Evolutionary conservation across 1,284 basidiomycete species (phyloP).

Genomic region (Leccinum ponderosum): DNA sequence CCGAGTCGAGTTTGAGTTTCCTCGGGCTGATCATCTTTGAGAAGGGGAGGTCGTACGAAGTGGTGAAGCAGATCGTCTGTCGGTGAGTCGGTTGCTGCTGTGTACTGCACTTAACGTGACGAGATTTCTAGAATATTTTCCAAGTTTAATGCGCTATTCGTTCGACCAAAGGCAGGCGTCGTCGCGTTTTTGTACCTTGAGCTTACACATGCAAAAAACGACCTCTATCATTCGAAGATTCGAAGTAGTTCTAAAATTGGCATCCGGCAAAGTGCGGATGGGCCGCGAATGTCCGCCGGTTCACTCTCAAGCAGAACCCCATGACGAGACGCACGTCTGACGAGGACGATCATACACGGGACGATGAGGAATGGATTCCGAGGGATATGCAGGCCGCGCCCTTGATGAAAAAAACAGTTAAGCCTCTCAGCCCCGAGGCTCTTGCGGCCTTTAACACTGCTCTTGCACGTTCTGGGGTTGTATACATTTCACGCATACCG

Average conservation of each 20-base stretch:
- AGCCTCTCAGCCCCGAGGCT: slow-evolving; percentile 71
- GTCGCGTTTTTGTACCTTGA: too few species aligned
- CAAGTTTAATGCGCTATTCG: too few species aligned
- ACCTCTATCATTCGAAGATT: too few species aligned
- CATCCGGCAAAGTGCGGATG: not conserved
- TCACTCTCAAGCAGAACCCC: too few species aligned
- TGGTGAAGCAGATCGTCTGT: too few species aligned
- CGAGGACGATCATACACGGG: slow-evolving; percentile 1
- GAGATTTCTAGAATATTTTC: too few species aligned
- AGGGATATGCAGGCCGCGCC: slow-evolving; percentile 56
- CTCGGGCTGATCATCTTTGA: slow-evolving; percentile 98
- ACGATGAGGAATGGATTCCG: slow-evolving; percentile 47
- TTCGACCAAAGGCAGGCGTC: too few species aligned
- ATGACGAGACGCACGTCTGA: too few species aligned
- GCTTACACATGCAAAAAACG: too few species aligned
- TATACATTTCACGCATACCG: slow-evolving; percentile 96
- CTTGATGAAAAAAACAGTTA: slow-evolving; percentile 50
- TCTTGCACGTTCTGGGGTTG: slow-evolving; percentile 75
- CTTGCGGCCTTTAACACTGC: slow-evolving; percentile 69
- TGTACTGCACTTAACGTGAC: too few species aligned
- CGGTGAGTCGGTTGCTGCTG: too few species aligned
- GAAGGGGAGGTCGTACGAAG: slow-evolving; percentile 45
- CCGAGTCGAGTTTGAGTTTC: slow-evolving; percentile 92
- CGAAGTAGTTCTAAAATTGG: slow-evolving; percentile 10
- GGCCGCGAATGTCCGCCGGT: too few species aligned